Evolutionary conservation across 2,329 filamentous ascomycete genomes (phyloP), one percentile per base, ranked within the genome.

Genomic region (Aspergillus sp.): DNA sequence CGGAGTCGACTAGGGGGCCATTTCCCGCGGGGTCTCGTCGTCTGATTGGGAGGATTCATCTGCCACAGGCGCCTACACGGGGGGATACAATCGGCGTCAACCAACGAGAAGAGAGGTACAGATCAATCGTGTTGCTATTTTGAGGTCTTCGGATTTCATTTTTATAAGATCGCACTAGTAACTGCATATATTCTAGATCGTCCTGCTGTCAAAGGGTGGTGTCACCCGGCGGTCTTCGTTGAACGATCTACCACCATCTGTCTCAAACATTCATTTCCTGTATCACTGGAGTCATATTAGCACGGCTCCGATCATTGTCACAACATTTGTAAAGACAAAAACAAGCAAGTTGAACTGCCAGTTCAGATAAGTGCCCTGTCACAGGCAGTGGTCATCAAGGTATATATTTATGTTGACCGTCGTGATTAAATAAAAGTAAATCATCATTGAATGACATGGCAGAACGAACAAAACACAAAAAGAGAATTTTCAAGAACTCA

Each of bases 311-410:
- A 66, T n/a, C 7, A 54, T 51, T 9, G 9, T 24, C 9, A 50
- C 18, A 26, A 2, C 29, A n/a, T 31, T 20, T 52, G 55, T 55
- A 50, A 52, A 57, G 51, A 29, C 24, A 62, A 56, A 22, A 16
- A 42, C 4, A 42, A 42, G 2, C 12, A 42, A 6, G 58, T 29
- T 20, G 55, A 45, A 29, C 59, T 56, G 45, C 56, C 49, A 55
- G 63, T 55, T 67, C 65, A 77, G 74, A 75, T 76, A 66, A 63
- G 69, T 68, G 87, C 88, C 88, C 81, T 87, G 88, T 91, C 88
- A 90, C 81, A 87, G 88, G 88, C 87, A 67, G 79, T 80, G 87
- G 81, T 91, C 89, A 90, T 91, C 89, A 92, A 89, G 80, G 84
- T 80, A 77, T 42, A 42, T 42, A 80, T 65, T 87, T 92, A 90